Conservation (phyloP, 148 eudicot genomes). For the Rhododendron ovatum region DNA sequence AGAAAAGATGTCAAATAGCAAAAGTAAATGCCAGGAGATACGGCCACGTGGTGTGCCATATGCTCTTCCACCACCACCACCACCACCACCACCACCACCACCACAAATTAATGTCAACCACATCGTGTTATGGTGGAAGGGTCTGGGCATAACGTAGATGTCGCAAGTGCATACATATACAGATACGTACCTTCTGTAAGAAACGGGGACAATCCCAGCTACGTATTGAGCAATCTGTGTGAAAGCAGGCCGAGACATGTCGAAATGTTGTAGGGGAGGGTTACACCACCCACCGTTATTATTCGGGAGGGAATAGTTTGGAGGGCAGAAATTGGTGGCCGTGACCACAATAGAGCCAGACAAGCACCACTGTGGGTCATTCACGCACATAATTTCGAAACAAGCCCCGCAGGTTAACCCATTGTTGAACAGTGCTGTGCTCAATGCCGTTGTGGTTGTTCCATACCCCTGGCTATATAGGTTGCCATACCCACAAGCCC, state of each 20-base stretch:
- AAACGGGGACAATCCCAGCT: constrained; percentile 16
- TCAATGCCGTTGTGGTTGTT: constrained; percentile 14
- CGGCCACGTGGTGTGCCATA: no score
- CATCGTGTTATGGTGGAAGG: no score
- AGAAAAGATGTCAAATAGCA: no score
- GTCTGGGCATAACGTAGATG: no score
- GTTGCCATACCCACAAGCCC: not conserved
- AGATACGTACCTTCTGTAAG: constrained; percentile 10
- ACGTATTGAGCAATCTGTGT: constrained; percentile 10
- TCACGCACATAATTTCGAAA: constrained; percentile 11
- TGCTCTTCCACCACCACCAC: no score
- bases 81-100: no score
- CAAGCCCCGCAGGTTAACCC: constrained; percentile 22
- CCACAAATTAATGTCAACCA: no score
- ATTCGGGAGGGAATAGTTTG: not conserved
- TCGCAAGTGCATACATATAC: no score
- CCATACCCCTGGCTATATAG: constrained; percentile 20
- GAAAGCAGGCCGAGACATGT: constrained; percentile 14
- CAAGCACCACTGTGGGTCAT: constrained; percentile 13
- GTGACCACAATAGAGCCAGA: constrained; percentile 20
- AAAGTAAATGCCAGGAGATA: no score
- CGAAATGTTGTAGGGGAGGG: constrained; percentile 15
- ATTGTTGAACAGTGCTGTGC: constrained; percentile 11
- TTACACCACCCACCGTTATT: not conserved
- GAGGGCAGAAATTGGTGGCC: constrained; percentile 20